A percentile compares a stretch with the other conserved stretches of the same genome.
Evolutionary conservation across 305 asterid genomes (phyloP).

Genomic region (Stenogyne calaminthoides): DNA sequence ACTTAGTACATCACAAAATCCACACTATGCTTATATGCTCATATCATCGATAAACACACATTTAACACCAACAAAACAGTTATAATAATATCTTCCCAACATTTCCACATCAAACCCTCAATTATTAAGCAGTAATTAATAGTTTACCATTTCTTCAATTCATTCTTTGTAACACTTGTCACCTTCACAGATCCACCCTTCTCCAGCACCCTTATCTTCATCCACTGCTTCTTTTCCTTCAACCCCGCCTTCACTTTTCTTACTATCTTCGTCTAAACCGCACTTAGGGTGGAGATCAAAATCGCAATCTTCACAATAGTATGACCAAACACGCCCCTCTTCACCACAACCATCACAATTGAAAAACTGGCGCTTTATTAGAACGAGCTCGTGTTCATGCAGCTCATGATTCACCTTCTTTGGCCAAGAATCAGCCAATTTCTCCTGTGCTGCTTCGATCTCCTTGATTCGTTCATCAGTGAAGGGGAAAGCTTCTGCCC

Average conservation of each 20-base stretch:
- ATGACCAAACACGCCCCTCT: conserved; percentile 67
- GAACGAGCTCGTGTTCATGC: conserved; percentile 72
- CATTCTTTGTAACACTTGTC: conserved; percentile 41
- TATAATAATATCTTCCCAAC: background rate
- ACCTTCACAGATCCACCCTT: conserved; percentile 57
- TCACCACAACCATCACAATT: conserved; percentile 65
- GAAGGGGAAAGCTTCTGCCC: conserved; percentile 79
- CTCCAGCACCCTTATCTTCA: conserved; percentile 22
- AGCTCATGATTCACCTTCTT: conserved; percentile 39
- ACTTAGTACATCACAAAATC: background rate
- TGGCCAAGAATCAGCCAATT: conserved; percentile 80
- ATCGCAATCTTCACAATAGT: conserved; percentile 57
- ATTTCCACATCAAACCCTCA: background rate
- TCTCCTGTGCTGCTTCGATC: conserved; percentile 55
- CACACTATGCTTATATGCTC: conserved; percentile 7
- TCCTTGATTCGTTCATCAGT: conserved; percentile 74
- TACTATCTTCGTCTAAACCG: conserved; percentile 37
- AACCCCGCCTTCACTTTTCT: conserved; percentile 9
- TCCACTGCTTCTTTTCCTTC: conserved; percentile 3
- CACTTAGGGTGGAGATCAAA: conserved; percentile 75
- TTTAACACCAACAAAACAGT: background rate
- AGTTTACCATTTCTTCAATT: background rate
- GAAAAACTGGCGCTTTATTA: conserved; percentile 45
- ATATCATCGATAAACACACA: background rate
- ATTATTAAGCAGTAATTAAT: background rate